Evolutionary conservation across 2,329 filamentous ascomycete species (phyloP).

Genomic region (Colletotrichum nymphaeae): DNA sequence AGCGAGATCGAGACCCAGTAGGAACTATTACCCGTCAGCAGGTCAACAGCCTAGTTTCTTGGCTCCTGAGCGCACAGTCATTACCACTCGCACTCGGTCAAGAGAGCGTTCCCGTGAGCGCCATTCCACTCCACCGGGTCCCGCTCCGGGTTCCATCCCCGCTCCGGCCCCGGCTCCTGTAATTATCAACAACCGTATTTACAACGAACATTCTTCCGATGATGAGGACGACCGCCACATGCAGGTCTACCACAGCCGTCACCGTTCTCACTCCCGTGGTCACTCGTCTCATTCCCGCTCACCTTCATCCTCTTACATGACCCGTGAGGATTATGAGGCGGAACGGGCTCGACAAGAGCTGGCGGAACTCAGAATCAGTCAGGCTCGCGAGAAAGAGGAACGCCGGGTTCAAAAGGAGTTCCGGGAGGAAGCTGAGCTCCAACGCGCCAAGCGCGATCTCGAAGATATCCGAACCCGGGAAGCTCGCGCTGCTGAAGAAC

Average conservation of each 20-base stretch:
- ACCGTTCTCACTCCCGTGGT: conserved; percentile 42
- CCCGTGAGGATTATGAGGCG: conserved; percentile 55
- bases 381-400: conserved; percentile 54
- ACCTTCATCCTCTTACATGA: conserved; percentile 51
- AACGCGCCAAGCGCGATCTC: conserved; percentile 60
- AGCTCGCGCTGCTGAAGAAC: conserved; percentile 60
- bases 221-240: conserved; percentile 49
- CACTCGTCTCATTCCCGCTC: conserved; percentile 46
- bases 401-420: conserved; percentile 52
- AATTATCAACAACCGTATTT: conserved; percentile 69
- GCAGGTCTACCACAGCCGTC: conserved; percentile 43
- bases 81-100: conserved; percentile 54
- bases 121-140: conserved; percentile 53
- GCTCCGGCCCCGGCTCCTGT: conserved; percentile 54
- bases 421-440: conserved; percentile 61
- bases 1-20: conserved; percentile 49
- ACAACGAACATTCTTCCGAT: conserved; percentile 61
- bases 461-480: conserved; percentile 58
- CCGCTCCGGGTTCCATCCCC: conserved; percentile 41
- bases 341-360: conserved; percentile 56
- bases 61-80: conserved; percentile 58
- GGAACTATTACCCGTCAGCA: conserved; percentile 52
- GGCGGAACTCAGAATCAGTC: conserved; percentile 55
- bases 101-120: conserved; percentile 59
- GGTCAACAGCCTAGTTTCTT: conserved; percentile 51